Evolutionary conservation across 2,329 filamentous ascomycete species (phyloP).

Genomic region (Delphinella strobiligena): DNA sequence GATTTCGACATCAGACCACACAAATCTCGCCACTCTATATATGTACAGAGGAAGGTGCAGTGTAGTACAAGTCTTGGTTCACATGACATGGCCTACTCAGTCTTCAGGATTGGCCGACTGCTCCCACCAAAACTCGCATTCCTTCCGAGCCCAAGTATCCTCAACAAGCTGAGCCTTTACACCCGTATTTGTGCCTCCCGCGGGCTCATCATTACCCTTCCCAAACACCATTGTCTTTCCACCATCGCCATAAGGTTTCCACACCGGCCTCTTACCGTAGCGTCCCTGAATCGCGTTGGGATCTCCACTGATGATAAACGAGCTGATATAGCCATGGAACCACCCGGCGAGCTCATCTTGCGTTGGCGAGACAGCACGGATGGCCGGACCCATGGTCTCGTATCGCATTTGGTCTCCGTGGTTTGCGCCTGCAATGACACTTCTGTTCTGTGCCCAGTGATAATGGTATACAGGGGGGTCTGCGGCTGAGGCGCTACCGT

Average conservation of each 20-base stretch:
- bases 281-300: constrained; percentile 18
- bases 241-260: constrained; percentile 13
- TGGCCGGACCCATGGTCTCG: constrained; percentile 17
- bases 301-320: constrained; percentile 21
- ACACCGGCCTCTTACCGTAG: constrained; percentile 13
- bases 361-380: constrained; percentile 15
- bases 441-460: constrained; percentile 44
- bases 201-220: constrained; percentile 45
- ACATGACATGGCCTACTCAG: neutral
- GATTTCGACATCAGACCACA: too few species aligned
- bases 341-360: constrained; percentile 19
- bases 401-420: constrained; percentile 25
- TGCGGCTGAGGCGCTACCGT: constrained; percentile 15
- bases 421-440: constrained; percentile 20
- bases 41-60: too few species aligned
- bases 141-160: constrained; percentile 34
- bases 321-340: constrained; percentile 21
- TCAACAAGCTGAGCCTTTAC: constrained; percentile 29
- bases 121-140: constrained; percentile 51
- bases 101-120: constrained; percentile 4
- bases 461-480: constrained; percentile 42
- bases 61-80: too few species aligned
- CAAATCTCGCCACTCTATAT: too few species aligned
- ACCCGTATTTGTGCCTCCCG: constrained; percentile 26
- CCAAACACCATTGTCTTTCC: constrained; percentile 42